phyloP scores from a whole-genome alignment of 805 yeast species.

The Metschnikowia henanensis region DNA sequence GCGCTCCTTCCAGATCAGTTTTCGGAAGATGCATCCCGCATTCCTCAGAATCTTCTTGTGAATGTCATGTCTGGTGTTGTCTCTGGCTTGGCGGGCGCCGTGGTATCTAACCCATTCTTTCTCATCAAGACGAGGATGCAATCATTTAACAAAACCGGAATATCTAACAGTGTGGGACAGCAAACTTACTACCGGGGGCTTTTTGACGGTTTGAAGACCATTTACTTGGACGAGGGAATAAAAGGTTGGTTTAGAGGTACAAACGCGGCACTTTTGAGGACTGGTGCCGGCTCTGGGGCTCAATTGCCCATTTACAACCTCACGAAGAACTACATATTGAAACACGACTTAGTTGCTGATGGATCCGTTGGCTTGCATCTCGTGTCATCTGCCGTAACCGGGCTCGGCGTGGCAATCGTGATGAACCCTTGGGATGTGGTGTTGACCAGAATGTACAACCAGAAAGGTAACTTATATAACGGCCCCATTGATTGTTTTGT shows the following conservation, averaged over 20 bases:
- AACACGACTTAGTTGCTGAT: slow-evolving; percentile 52
- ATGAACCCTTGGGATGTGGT: slow-evolving; percentile 99
- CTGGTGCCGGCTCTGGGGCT: slow-evolving; percentile 94
- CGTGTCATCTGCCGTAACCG: slow-evolving; percentile 72
- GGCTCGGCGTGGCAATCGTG: slow-evolving; percentile 88
- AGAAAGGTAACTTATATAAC: slow-evolving; percentile 79
- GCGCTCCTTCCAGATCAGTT: slow-evolving; percentile 51
- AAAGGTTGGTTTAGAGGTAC: slow-evolving; percentile 85
- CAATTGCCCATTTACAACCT: slow-evolving; percentile 90
- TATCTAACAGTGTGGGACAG: slow-evolving; percentile 64
- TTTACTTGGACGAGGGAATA: slow-evolving; percentile 69
- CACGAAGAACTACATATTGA: slow-evolving; percentile 62
- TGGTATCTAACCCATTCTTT: slow-evolving; percentile 88
- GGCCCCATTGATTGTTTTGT: slow-evolving; percentile 88
- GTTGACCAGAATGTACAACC: slow-evolving; percentile 92
- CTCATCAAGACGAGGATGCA: slow-evolving; percentile 96
- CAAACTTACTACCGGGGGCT: slow-evolving; percentile 84
- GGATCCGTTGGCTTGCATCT: slow-evolving; percentile 70
- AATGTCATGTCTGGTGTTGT: slow-evolving; percentile 79
- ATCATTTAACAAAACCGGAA: slow-evolving; percentile 62
- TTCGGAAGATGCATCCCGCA: slow-evolving; percentile 33
- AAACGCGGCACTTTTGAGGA: slow-evolving; percentile 91
- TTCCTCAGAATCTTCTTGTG: slow-evolving; percentile 47
- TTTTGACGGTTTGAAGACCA: slow-evolving; percentile 63
- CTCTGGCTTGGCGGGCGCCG: slow-evolving; percentile 89